These are phyloP conservation scores for Kwoniella heveanensis DNA, from an alignment of 768 basidiomycete species.

Conservation along the genomic window DNA sequence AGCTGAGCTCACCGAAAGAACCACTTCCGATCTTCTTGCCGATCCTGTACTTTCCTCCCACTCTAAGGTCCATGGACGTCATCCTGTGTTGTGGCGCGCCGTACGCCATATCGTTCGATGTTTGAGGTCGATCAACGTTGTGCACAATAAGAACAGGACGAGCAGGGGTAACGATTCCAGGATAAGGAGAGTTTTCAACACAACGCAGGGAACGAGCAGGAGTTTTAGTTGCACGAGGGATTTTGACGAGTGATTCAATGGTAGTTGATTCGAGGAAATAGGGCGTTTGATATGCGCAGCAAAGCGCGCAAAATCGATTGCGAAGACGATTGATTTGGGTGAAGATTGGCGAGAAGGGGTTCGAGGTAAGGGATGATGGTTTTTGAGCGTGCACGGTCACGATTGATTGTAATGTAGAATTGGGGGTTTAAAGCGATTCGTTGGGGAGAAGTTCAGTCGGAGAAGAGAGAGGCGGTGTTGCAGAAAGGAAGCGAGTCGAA, in stretches of 20 bases:
- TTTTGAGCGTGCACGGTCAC: slow-evolving; percentile 1
- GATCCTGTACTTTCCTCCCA: slow-evolving; percentile 74
- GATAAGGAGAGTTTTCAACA: slow-evolving; percentile 11
- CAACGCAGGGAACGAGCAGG: slow-evolving; percentile 16
- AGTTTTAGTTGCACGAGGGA: slow-evolving; percentile 9
- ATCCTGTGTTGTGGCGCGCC: slow-evolving; percentile 32
- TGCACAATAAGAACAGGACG: not conserved
- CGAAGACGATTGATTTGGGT: slow-evolving; percentile 10
- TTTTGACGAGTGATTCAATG: slow-evolving; percentile 13
- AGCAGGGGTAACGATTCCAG: not conserved
- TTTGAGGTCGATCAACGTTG: not conserved
- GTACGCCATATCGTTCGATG: slow-evolving; percentile 14
- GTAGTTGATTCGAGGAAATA: not conserved
- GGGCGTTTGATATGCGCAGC: not conserved
- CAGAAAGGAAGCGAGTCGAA: slow-evolving; percentile 2
- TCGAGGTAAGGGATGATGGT: not conserved
- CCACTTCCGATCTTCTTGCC: slow-evolving; percentile 99
- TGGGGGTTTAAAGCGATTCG: slow-evolving; percentile 5
- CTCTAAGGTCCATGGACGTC: slow-evolving; percentile 53
- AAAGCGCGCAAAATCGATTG: slow-evolving; percentile 1
- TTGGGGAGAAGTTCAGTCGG: slow-evolving; percentile 13
- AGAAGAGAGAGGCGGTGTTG: not conserved
- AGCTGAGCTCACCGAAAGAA: slow-evolving; percentile 91
- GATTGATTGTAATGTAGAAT: not conserved
- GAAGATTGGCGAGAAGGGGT: slow-evolving; percentile 1